Evolutionary conservation across 768 basidiomycete species (phyloP).

Genomic region (Leucocoprinus leucothites): DNA sequence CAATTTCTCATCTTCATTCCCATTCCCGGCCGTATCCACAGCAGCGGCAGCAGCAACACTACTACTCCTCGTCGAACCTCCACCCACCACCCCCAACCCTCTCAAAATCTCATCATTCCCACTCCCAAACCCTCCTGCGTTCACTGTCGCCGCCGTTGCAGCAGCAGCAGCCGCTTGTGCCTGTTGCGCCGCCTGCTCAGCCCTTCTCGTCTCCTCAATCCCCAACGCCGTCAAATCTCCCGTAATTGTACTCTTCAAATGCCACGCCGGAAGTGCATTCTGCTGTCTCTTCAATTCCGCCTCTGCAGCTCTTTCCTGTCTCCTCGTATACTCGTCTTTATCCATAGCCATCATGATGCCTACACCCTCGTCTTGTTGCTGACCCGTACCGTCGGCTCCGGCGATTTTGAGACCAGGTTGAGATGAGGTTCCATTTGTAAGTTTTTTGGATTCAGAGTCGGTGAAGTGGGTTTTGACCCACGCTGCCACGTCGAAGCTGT

Average conservation of each 20-base stretch:
- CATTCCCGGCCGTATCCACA: slow-evolving; percentile 17
- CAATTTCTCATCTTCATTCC: slow-evolving; percentile 34
- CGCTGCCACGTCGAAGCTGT: slow-evolving; percentile 75
- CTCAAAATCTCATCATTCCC: slow-evolving; percentile 68
- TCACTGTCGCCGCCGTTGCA: neutral
- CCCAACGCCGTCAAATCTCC: slow-evolving; percentile 89
- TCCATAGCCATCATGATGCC: slow-evolving; percentile 88
- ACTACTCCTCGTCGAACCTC: slow-evolving; percentile 19
- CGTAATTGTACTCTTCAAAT: slow-evolving; percentile 92
- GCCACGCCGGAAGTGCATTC: slow-evolving; percentile 92
- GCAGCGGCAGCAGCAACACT: neutral
- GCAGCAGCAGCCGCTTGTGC: slow-evolving; percentile 20
- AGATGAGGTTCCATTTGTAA: slow-evolving; percentile 18
- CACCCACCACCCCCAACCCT: slow-evolving; percentile 59
- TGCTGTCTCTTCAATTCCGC: slow-evolving; percentile 85
- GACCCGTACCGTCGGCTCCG: slow-evolving; percentile 54
- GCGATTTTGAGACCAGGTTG: slow-evolving; percentile 68
- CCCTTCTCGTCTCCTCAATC: slow-evolving; percentile 64
- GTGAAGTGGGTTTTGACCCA: slow-evolving; percentile 77
- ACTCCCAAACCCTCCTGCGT: slow-evolving; percentile 22
- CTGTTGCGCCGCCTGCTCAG: no score
- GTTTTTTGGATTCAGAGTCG: slow-evolving; percentile 61
- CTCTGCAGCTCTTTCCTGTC: slow-evolving; percentile 72
- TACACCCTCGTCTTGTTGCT: slow-evolving; percentile 70
- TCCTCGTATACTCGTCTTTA: slow-evolving; percentile 77